Percentiles rank a stretch among this genome's conserved stretches.
Evolutionary conservation across 371 early-diverging fungal species (phyloP).

Genomic region (Syncephalis fuscata): DNA sequence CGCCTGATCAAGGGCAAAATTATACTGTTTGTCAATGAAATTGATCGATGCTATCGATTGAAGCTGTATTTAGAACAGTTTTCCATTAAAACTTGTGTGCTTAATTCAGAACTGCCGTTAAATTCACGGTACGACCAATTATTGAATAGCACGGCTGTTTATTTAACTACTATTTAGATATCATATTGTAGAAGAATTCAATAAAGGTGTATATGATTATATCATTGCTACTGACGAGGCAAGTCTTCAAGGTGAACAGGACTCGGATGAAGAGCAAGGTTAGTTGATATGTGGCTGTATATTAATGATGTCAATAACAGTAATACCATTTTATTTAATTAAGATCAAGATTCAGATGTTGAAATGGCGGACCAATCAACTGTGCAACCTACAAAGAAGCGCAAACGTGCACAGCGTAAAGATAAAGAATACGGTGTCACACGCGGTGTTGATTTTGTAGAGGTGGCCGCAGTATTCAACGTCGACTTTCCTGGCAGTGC

Average conservation of each 20-base stretch:
- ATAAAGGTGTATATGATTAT: constrained; percentile 90
- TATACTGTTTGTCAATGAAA: constrained; percentile 85
- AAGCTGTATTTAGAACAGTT: constrained; percentile 94
- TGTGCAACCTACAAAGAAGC: constrained; percentile 9
- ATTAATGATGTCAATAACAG: no score
- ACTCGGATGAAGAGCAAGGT: constrained; percentile 27
- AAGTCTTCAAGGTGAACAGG: constrained; percentile 52
- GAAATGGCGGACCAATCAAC: constrained; percentile 9
- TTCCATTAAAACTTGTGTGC: constrained; percentile 70
- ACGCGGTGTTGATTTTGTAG: constrained; percentile 93
- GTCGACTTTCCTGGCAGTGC: constrained; percentile 90
- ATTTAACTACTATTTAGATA: constrained; percentile 19
- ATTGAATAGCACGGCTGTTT: no score
- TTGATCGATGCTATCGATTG: constrained; percentile 80
- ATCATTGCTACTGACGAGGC: constrained; percentile 92
- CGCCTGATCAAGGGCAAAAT: constrained; percentile 76
- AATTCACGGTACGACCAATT: constrained; percentile 43
- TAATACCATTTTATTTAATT: no score
- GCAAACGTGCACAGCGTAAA: constrained; percentile 19
- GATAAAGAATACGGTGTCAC: constrained; percentile 91
- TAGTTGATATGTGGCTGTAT: no score
- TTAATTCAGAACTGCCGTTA: constrained; percentile 88
- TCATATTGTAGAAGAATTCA: constrained; percentile 94
- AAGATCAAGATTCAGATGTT: no score
- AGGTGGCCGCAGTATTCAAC: constrained; percentile 90